Percentiles rank a stretch among this genome's conserved stretches.
phyloP scores from a whole-genome alignment of 495 filamentous ascomycete species.

The Podospora pseudopauciseta region DNA sequence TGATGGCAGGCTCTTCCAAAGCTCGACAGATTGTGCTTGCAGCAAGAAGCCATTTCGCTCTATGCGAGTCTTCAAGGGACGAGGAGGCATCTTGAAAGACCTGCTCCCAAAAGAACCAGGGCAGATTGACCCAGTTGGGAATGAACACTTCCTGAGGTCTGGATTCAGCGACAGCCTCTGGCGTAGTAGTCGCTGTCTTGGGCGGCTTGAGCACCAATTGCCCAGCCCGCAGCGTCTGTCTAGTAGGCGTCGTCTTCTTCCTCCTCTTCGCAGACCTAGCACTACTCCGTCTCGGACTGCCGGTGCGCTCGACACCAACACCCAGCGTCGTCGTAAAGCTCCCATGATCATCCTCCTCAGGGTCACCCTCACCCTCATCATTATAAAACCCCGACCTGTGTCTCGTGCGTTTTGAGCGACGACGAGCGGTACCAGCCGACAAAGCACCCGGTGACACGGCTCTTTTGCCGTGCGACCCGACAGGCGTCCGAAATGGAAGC shows the following conservation, averaged over 20 bases:
- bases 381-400: conserved; percentile 28
- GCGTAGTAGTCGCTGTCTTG: not conserved
- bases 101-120: conserved; percentile 66
- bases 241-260: not conserved
- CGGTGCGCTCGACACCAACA: conserved; percentile 10
- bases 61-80: conserved; percentile 54
- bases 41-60: conserved; percentile 59
- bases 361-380: conserved; percentile 20
- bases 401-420: conserved; percentile 22
- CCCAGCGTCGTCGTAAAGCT: too few species aligned
- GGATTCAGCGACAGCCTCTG: not conserved
- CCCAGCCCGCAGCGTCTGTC: not conserved
- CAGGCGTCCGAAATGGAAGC: not conserved
- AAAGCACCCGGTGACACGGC: not conserved
- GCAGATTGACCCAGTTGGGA: conserved; percentile 66
- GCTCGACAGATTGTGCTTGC: conserved; percentile 58
- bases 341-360: conserved; percentile 5
- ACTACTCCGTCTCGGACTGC: not conserved
- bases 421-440: not conserved
- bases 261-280: not conserved
- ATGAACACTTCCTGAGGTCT: conserved; percentile 32
- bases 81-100: conserved; percentile 64
- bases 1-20: conserved; percentile 71
- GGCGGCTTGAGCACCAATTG: not conserved
- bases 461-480: conserved; percentile 16